Base-by-base conservation (phyloP, 495 filamentous ascomycete genomes). In the Aspergillus wentii region DNA sequence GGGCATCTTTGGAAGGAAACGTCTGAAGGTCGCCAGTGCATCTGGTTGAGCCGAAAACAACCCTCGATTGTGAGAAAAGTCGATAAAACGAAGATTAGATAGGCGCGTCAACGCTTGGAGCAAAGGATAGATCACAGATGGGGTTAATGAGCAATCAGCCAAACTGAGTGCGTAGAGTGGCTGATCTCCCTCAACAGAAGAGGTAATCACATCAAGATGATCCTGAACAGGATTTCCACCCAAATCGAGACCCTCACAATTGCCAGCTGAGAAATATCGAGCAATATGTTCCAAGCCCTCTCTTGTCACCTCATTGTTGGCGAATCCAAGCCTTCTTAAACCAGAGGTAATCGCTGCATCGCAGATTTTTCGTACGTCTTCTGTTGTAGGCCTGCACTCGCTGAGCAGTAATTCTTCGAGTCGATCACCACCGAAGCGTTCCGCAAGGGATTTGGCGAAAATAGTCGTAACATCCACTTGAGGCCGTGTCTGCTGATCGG, bases 221-320 rank as follows among this genome's bases (percentile, higher is more conserved):
- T 88, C 78, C 42, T 79, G 64, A 26, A 87, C 62, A 45, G 89
- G 78, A 51, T 95, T 97, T n/a, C 88, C 88, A 23, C 90, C 90
- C n/a, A 98, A 61, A 58, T 97, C 92, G 5, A 98, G 66, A 1
- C 88, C 92, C 56, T 94, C 86, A 45, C 91, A 98, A 28, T 79
- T 69, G 0, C 82, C 83, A 28, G 72, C 74, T 33, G 75, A 71
- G 25, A 96, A 55, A 59, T 87, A 95, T 34, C 75, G 73, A 20
- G 83, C 72, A 26, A 95, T 72, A 56, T 92, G 83, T 36, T 80
- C 73, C 35, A 94, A 60, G 3, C 87, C 85, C 38, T 83, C 79
- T 8, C 74, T 68, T 14, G 79, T 81, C 15, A 98, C 69, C 22
- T 74, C 61, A 38, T 95, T 96, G 41, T 84, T 83, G 8, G 88